Conservation (phyloP, 2,329 filamentous ascomycete genomes). For the Pseudopyrenochaeta lycopersici region DNA sequence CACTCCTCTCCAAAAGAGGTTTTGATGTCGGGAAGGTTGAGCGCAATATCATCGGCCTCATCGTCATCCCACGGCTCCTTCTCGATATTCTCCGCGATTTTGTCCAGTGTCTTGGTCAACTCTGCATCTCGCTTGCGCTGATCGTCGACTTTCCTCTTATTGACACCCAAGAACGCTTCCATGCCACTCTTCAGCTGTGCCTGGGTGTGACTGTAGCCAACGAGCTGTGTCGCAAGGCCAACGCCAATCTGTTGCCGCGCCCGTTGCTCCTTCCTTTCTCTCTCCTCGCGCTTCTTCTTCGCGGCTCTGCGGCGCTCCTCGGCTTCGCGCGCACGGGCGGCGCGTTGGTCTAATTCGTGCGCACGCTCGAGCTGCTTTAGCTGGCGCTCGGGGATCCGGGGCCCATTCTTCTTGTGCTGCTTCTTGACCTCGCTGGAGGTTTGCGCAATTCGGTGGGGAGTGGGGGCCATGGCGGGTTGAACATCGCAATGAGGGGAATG, state of each 20-base stretch:
- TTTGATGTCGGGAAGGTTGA: slow-evolving; percentile 19
- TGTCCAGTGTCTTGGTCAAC: slow-evolving; percentile 30
- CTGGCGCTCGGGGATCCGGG: slow-evolving; percentile 34
- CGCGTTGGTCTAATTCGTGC: slow-evolving; percentile 43
- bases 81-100: slow-evolving; percentile 29
- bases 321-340: slow-evolving; percentile 40
- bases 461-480: slow-evolving; percentile 31
- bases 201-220: slow-evolving; percentile 51
- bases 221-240: slow-evolving; percentile 49
- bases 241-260: slow-evolving; percentile 40
- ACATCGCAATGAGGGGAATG: slow-evolving; percentile 13
- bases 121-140: slow-evolving; percentile 26
- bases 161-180: slow-evolving; percentile 46
- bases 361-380: slow-evolving; percentile 42
- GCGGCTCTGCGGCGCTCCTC: slow-evolving; percentile 39
- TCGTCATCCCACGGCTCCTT: slow-evolving; percentile 47
- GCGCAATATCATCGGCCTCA: slow-evolving; percentile 16
- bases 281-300: slow-evolving; percentile 43
- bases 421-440: slow-evolving; percentile 48
- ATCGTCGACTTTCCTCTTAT: slow-evolving; percentile 32
- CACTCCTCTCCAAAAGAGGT: slow-evolving; percentile 22
- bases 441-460: slow-evolving; percentile 38
- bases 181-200: slow-evolving; percentile 48
- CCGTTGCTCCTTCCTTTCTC: slow-evolving; percentile 41
- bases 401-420: slow-evolving; percentile 41